Base-by-base conservation (phyloP, 768 basidiomycete species). In the Pulveroboletus sp. region DNA sequence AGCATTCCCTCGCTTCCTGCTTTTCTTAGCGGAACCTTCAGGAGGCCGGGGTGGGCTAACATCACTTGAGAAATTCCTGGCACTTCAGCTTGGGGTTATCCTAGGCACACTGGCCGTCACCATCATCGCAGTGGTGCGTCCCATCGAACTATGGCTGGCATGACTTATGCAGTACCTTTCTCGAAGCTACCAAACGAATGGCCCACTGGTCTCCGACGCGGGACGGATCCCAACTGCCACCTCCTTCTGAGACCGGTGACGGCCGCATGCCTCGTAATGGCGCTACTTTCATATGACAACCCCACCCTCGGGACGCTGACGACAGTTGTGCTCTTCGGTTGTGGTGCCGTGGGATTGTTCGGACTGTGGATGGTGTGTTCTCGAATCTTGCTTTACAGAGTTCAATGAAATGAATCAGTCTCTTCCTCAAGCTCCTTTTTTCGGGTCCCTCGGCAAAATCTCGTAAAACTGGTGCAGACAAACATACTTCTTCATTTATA, bases 391-490 rank as follows among this genome's bases (percentile, higher is more conserved):
- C 17, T 39, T 18, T 5, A 31, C 48, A 58, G 24, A 39, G 54
- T 52, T 57, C 44, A 55, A 28, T 35, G 10, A 46, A 42, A 38
- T 53, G 50, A 65, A 53, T 46, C 44, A 50, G 50, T 17, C 51
- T 35, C 46, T 47, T 33, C 21, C 43, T 51, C 27, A 57, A 87
- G 85, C 73, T 84, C 41, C 60, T 82, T 43, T 88, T 90, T 60
- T 76, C 79, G 36, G 75, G 76, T 24, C 73, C 84, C 11, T 72
- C 74, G 24, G 62, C 70, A 35, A 65, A 78, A 41, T 89, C 87
- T 30, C 80, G 78, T 62, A 85, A 79, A 57, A 90, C 88, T 6
- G 89, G 89, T 15, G 83, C 87, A 17, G 87, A 90, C 69, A 90
- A 90, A 60, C 80, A 79, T 54, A 92, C 88, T 5, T 89, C 87